Evolutionary conservation across 2,329 filamentous ascomycete genomes (phyloP), one percentile per base, ranked within the genome.

Genomic region (Cercospora sojina): DNA sequence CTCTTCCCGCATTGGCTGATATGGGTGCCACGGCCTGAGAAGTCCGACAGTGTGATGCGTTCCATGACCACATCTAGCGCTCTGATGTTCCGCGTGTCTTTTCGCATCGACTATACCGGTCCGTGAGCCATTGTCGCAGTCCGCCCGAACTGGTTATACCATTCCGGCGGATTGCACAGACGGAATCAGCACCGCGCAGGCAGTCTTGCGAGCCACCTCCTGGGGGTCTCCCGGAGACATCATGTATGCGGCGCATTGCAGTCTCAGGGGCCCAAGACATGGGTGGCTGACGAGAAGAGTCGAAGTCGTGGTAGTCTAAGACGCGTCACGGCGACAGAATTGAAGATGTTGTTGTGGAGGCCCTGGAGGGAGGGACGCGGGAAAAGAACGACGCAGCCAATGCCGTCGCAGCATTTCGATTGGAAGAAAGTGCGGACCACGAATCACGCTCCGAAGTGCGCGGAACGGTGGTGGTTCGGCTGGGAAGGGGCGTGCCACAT

Each of bases 381-480:
- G 23, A 20, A 16, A 51, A 13, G 47, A 57, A 57, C 53, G 53
- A 57, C 27, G 53, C 53, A 57, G 53, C 53, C 53, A 57, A 57
- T 57, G 16, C 35, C 29, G 29, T 35, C 27, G 47, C 31, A 16
- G 13, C 8, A 55, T 16, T 2, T 31, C 51, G 51, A 13, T 31
- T 23, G 20, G 18, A 10, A 13, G 47, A 27, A 16, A 27, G 13
- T 23, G 47, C 18, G 47, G 23, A 27, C n/a, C 47, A 27, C 18
- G 23, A 27, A 51, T 51, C 47, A 23, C 12, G 51, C 51, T 29
- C 2, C n/a, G 51, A 13, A 29, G 16, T 27, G 53, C 27, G n/a
- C 53, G 35, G 53, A 18, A 18, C n/a, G n/a, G n/a, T n/a, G 7
- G 18, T 32, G 27, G 27, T 32, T 31, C 27, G 53, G 53, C 27